Conservation (phyloP, 2,329 filamentous ascomycete species). For the Scedosporium apiospermum region DNA sequence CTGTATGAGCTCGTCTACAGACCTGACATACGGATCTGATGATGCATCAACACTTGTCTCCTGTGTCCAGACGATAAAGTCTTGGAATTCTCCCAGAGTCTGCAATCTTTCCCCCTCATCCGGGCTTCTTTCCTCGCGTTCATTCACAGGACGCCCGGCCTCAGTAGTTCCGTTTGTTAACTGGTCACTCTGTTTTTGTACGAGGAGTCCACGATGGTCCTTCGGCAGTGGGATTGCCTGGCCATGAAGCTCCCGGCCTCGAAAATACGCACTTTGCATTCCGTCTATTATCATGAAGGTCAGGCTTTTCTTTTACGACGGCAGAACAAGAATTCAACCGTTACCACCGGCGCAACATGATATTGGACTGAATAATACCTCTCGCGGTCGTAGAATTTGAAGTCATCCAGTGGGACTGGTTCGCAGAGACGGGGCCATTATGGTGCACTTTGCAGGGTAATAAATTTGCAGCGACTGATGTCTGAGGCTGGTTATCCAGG, state of each 20-base stretch:
- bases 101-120: constrained; percentile 44
- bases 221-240: constrained; percentile 56
- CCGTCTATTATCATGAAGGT: constrained; percentile 28
- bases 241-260: constrained; percentile 70
- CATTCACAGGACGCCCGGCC: constrained; percentile 20
- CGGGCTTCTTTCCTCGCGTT: constrained; percentile 25
- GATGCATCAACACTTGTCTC: constrained; percentile 52
- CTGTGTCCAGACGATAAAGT: constrained; percentile 77
- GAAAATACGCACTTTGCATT: constrained; percentile 55
- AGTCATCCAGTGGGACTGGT: constrained; percentile 63
- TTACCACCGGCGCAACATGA: constrained; percentile 13
- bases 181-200: constrained; percentile 32
- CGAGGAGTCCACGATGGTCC: constrained; percentile 59
- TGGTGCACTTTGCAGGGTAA: constrained; percentile 76
- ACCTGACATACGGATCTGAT: constrained; percentile 61
- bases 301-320: background rate
- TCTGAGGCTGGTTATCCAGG: constrained; percentile 13
- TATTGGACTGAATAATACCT: constrained; percentile 21
- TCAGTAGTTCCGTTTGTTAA: constrained; percentile 17
- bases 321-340: background rate
- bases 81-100: constrained; percentile 58
- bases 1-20: constrained; percentile 70
- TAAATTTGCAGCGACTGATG: constrained; percentile 53
- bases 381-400: constrained; percentile 21
- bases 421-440: constrained; percentile 58